A percentile compares a stretch with the other conserved stretches of the same genome.
phyloP scores from a whole-genome alignment of 177 flowering plant species.

The Tripterygium wilfordii region DNA sequence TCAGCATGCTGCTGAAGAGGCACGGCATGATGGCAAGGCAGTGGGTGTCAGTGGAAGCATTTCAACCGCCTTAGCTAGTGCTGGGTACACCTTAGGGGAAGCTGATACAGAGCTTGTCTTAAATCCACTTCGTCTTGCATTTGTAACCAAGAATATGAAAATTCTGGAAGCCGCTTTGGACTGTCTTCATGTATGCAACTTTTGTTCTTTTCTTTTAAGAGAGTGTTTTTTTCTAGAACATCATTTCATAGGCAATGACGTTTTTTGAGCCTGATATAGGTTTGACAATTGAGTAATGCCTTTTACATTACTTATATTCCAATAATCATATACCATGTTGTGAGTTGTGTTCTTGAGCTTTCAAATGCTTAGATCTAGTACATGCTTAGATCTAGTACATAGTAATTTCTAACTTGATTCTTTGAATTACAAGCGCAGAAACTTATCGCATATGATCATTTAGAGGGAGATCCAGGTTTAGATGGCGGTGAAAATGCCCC shows the following conservation, averaged over 20 bases:
- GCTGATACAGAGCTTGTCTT: conserved; percentile 80
- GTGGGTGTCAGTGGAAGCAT: conserved; percentile 30
- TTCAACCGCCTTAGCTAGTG: conserved; percentile 63
- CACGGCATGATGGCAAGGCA: conserved; percentile 21
- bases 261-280: too few relatives aligned
- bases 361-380: too few relatives aligned
- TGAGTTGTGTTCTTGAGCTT: too few relatives aligned
- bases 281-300: too few relatives aligned
- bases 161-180: conserved; percentile 88
- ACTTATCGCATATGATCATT: conserved; percentile 97
- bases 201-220: neutral
- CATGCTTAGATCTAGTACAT: too few relatives aligned
- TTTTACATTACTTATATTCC: too few relatives aligned
- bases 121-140: conserved; percentile 84
- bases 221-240: neutral
- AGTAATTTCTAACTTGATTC: too few relatives aligned
- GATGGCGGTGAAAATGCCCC: conserved; percentile 77
- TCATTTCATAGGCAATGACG: too few relatives aligned
- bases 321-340: too few relatives aligned
- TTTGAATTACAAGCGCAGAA: conserved; percentile 49
- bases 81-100: conserved; percentile 70
- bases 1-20: conserved; percentile 19
- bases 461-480: conserved; percentile 99
- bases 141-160: conserved; percentile 84
- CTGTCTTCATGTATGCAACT: conserved; percentile 85